Evolutionary conservation across 2,329 filamentous ascomycete species (phyloP), one percentile per base, ranked within the genome.

Genomic region (Fusarium stilboides): DNA sequence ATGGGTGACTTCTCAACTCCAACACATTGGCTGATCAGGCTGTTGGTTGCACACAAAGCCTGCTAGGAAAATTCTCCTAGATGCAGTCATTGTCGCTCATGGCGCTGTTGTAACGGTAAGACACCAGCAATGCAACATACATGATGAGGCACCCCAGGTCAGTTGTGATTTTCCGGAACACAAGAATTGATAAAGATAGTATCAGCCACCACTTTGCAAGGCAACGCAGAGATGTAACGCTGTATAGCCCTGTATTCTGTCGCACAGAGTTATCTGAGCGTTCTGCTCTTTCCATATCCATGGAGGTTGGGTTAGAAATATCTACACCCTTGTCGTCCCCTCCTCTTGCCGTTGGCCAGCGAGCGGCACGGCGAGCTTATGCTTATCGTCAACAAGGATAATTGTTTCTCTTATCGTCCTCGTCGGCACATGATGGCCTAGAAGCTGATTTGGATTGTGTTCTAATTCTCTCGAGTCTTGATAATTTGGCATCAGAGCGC

Each of bases 111-210:
- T 44, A 59, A 44, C 45, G 33, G 26, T 59, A 36, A 65, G 54
- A 55, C 61, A 65, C 43, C 47, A 47, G 40, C 42, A 58, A 51
- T 24, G 37, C 36, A 52, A 53, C 46, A 40, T 42, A 39, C 60
- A 65, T 52, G 22, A 31, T 42, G 37, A 26, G 39, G 26, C 47
- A 31, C 61, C 43, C 42, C n/a, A 37, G 36, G 42, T 31, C 19
- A 56, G 40, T 47, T 26, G 36, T 42, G 19, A 47, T 59, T 46
- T 43, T 54, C 51, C 47, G 33, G 53, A 45, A 56, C 42, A 52
- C 51, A 61, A 34, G 10, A 58, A 15, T 43, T 36, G 53, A 68
- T 55, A 61, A 68, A 68, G 55, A 70, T 70, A 66, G 63, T 31
- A 57, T 61, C 51, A 54, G 44, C 17, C 44, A 26, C 37, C 37